A percentile compares a stretch with the other conserved stretches of the same genome.
Conservation (phyloP, 805 yeast species). For the Saccharomyces cerevisiae region DNA sequence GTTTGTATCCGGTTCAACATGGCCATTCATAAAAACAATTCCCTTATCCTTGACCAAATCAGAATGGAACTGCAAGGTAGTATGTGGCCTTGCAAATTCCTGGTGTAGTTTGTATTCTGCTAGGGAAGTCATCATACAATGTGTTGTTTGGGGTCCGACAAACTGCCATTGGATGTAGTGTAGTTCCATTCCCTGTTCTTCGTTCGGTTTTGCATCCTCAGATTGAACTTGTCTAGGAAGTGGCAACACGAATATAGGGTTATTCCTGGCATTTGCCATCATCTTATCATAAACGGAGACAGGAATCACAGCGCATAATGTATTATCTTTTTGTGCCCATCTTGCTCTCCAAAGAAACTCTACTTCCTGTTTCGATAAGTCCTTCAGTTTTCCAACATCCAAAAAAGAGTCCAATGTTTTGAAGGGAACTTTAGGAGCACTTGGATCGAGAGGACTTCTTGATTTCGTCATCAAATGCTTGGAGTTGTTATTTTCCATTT, state of each 20-base stretch:
- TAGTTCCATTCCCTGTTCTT: conserved; percentile 54
- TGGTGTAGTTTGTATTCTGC: conserved; percentile 86
- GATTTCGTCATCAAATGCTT: conserved; percentile 5
- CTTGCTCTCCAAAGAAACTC: conserved; percentile 86
- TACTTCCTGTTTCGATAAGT: conserved; percentile 52
- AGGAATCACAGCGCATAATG: conserved; percentile 59
- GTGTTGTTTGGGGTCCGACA: conserved; percentile 74
- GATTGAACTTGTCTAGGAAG: conserved; percentile 54
- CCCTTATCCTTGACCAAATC: conserved; percentile 57
- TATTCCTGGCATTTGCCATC: conserved; percentile 54
- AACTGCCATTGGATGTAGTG: conserved; percentile 93
- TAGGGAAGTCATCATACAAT: conserved; percentile 82
- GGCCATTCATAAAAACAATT: conserved; percentile 78
- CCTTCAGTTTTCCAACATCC: conserved; percentile 55
- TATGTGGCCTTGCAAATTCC: conserved; percentile 92
- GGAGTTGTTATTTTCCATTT: conserved; percentile 14
- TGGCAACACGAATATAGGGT: conserved; percentile 86
- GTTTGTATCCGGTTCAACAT: conserved; percentile 61
- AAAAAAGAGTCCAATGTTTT: conserved; percentile 67
- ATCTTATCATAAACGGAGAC: conserved; percentile 53
- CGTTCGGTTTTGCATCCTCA: conserved; percentile 35
- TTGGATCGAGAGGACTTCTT: conserved; percentile 30
- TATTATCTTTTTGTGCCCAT: conserved; percentile 51
- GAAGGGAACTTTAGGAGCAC: conserved; percentile 43
- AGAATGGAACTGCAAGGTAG: conserved; percentile 79